Percentiles rank a stretch among this genome's conserved stretches.
Conservation (phyloP, 1,139 yeast genomes). For the Yamadazyma jaroonii region DNA sequence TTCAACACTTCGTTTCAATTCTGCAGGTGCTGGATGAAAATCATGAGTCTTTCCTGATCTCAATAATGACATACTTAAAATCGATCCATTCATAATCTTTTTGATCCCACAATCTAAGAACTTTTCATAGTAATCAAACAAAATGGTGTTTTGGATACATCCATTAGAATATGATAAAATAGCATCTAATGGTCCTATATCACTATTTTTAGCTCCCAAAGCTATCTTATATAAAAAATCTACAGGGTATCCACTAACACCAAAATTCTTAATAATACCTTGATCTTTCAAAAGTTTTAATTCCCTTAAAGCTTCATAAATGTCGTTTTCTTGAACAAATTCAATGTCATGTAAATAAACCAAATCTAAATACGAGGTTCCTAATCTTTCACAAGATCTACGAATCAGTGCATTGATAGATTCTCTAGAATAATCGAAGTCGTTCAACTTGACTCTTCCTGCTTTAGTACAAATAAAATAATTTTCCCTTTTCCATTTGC, state of each 20-base stretch:
- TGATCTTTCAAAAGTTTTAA: constrained; percentile 57
- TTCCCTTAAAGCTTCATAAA: constrained; percentile 61
- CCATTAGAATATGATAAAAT: constrained; percentile 79
- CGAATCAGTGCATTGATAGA: constrained; percentile 60
- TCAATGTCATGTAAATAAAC: constrained; percentile 90
- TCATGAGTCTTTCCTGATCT: constrained; percentile 63
- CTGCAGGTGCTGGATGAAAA: constrained; percentile 80
- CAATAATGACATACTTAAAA: constrained; percentile 82
- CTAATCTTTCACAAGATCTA: constrained; percentile 64
- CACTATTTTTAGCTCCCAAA: constrained; percentile 23
- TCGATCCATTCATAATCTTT: constrained; percentile 73
- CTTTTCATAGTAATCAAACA: constrained; percentile 47
- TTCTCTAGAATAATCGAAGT: constrained; percentile 69
- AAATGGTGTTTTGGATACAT: constrained; percentile 72
- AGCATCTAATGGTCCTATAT: constrained; percentile 61
- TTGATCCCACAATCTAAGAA: constrained; percentile 59
- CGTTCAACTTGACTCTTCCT: constrained; percentile 66
- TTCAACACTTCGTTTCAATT: constrained; percentile 53
- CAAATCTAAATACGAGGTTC: constrained; percentile 69
- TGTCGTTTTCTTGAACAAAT: constrained; percentile 57
- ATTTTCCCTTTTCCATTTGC: constrained; percentile 53
- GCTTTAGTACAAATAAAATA: constrained; percentile 84
- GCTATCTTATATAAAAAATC: constrained; percentile 58
- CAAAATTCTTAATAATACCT: constrained; percentile 65
- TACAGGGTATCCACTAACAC: constrained; percentile 87